Evolutionary conservation across 768 basidiomycete genomes (phyloP), one percentile per base, ranked within the genome.

Genomic region (Austroboletus eburneus): DNA sequence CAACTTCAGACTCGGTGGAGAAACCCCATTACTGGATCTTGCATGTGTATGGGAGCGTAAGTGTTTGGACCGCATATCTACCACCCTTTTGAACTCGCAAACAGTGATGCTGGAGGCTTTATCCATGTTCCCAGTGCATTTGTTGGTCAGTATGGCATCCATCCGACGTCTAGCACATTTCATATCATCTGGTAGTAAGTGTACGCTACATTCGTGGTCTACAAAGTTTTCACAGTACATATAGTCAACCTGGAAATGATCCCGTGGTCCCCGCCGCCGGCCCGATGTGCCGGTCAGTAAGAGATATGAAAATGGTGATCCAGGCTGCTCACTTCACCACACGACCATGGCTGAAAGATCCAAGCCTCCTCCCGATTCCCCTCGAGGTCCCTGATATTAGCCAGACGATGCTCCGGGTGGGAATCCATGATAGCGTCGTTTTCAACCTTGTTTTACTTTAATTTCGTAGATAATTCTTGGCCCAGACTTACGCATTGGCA

Each of bases 1-100:
- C 14, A 72, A 73, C 17, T 72, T 90, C 35, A 89, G 85, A 3
- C 66, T 74, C 5, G 91, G 91, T 16, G 91, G 91, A 25, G 92
- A 93, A 69, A 85, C 85, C 24, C 87, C 90, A 0, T 74, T 93
- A 3, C 63, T 93, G 32, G 78, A 21, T 69, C 69, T 30, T 69
- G 71, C 5, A 45, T 79, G 56, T 87, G 88, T 21, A 77, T 91
- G 5, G 91, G 90, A 37, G 85, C 90, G 39, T n/a, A 34, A 34
- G 33, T 16, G 14, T n/a, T 34, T 34, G 33, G 16, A 34, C 5
- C 16, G 16, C 33, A 5, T 16, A 34, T 34, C 33, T 27, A 5
- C 16, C 8, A 8, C 16, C 12, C 7, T 0, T 16, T 32, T 48
- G 29, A 57, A 22, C 17, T 32, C n/a, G 24, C 24, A 29, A 29